These are phyloP conservation scores for Vigna hirtella DNA, from an alignment of 306 rosid species.

Conservation along the genomic window DNA sequence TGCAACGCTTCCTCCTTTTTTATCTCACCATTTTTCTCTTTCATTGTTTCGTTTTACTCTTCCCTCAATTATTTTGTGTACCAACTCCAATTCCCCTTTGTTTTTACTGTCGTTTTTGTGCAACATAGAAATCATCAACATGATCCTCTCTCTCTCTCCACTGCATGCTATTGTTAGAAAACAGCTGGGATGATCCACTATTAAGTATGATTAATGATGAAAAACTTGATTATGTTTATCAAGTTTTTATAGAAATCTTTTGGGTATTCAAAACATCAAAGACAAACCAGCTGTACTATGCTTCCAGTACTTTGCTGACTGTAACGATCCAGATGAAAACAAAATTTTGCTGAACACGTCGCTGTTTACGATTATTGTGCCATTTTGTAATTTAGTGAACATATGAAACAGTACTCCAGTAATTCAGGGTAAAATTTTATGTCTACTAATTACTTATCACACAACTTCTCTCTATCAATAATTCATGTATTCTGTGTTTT, in stretches of 20 bases:
- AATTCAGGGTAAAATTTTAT: no score
- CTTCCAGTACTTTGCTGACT: slow-evolving; percentile 2
- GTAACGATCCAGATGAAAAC: slow-evolving; percentile 42
- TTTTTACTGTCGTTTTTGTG: slow-evolving; percentile 39
- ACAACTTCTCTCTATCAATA: no score
- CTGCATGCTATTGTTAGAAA: not conserved
- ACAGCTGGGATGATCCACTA: not conserved
- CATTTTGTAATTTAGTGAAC: slow-evolving; percentile 41
- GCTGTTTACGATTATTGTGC: slow-evolving; percentile 44
- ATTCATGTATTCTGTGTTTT: no score
- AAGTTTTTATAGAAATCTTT: not conserved
- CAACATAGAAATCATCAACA: slow-evolving; percentile 26
- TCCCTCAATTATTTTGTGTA: slow-evolving; percentile 52
- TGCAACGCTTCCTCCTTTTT: slow-evolving; percentile 26
- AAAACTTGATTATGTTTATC: slow-evolving; percentile 1
- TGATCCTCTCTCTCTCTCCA: slow-evolving; percentile 16
- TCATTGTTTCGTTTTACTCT: slow-evolving; percentile 37
- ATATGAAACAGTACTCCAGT: not conserved
- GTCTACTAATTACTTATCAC: no score
- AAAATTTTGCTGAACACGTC: slow-evolving; percentile 42
- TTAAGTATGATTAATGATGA: slow-evolving; percentile 6
- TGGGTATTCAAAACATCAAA: not conserved
- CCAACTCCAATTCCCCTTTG: slow-evolving; percentile 41
- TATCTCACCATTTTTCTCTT: not conserved
- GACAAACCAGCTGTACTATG: slow-evolving; percentile 12